Percentiles rank a stretch among this genome's conserved stretches.
Evolutionary conservation across 768 basidiomycete species (phyloP).

Genomic region (Leccinum imitatum): DNA sequence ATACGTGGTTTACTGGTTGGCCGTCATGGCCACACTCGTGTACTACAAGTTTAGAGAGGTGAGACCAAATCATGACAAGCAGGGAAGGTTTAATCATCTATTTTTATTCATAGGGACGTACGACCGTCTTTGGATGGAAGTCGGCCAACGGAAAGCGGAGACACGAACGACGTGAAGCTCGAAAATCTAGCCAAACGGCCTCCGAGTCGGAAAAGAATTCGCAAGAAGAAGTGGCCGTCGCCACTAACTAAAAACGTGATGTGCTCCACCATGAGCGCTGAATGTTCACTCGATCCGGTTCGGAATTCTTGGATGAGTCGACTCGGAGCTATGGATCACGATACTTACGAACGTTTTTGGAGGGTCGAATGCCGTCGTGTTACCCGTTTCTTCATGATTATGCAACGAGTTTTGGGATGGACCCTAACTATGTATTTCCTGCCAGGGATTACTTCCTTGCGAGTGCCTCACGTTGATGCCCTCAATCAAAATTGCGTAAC

Average conservation of each 20-base stretch:
- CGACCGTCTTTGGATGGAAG: constrained; percentile 57
- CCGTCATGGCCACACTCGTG: constrained; percentile 66
- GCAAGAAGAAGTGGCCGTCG: neutral
- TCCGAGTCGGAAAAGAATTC: constrained; percentile 1
- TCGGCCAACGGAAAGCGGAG: constrained; percentile 45
- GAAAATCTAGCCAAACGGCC: neutral
- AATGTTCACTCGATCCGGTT: neutral
- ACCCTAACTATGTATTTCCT: too few relatives aligned
- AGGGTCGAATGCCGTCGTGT: neutral
- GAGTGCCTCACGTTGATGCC: neutral
- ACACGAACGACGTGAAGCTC: constrained; percentile 27
- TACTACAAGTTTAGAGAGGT: constrained; percentile 66
- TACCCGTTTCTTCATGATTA: neutral
- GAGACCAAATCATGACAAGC: constrained; percentile 5
- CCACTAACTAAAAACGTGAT: neutral
- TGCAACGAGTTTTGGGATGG: neutral
- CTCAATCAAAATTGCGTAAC: neutral
- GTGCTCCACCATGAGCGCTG: neutral
- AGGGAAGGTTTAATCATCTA: neutral
- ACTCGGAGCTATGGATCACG: neutral
- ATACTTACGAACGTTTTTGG: neutral
- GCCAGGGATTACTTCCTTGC: too few relatives aligned
- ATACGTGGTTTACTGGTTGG: constrained; percentile 93
- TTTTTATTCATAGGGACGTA: constrained; percentile 50
- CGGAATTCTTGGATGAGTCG: neutral